Evolutionary conservation across 768 basidiomycete species (phyloP).

Genomic region (Russula sp.): DNA sequence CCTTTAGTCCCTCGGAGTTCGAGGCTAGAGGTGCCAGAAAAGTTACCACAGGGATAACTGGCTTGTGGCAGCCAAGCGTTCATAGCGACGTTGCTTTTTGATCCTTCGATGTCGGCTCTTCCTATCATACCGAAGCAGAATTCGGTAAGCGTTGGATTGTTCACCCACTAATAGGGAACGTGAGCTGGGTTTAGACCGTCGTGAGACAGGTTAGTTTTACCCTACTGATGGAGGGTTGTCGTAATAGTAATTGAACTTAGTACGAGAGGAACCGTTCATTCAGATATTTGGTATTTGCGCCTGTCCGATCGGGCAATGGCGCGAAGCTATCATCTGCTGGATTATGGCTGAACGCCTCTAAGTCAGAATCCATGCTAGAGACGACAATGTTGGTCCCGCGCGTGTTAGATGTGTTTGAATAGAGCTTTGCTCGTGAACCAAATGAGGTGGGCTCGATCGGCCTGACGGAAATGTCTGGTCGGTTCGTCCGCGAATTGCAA

Average conservation of each 20-base stretch:
- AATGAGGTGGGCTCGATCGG: conserved; percentile 51
- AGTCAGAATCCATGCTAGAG: conserved; percentile 78
- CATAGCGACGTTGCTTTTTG: conserved; percentile 82
- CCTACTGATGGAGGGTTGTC: conserved; percentile 75
- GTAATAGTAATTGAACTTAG: conserved; percentile 77
- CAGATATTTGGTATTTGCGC: conserved; percentile 80
- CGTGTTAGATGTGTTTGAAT: conserved; percentile 61
- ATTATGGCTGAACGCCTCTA: conserved; percentile 85
- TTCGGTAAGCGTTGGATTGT: conserved; percentile 79
- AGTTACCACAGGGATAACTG: conserved; percentile 78
- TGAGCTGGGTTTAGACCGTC: conserved; percentile 81
- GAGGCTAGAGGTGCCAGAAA: conserved; percentile 80
- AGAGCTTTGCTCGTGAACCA: conserved; percentile 42
- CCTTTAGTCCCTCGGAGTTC: conserved; percentile 71
- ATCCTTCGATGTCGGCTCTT: conserved; percentile 81
- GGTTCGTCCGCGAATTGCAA: conserved; percentile 57
- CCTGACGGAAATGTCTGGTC: conserved; percentile 52
- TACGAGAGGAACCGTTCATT: conserved; percentile 82
- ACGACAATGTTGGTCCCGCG: conserved; percentile 68
- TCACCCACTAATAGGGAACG: conserved; percentile 79
- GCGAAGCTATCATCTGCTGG: conserved; percentile 80
- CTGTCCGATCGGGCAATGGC: conserved; percentile 76
- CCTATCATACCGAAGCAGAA: conserved; percentile 80
- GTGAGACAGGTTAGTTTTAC: conserved; percentile 87
- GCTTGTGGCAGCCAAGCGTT: conserved; percentile 81